These are phyloP conservation scores for Termitomyces sp. DNA, from an alignment of 768 basidiomycete genomes.

Conservation along the genomic window DNA sequence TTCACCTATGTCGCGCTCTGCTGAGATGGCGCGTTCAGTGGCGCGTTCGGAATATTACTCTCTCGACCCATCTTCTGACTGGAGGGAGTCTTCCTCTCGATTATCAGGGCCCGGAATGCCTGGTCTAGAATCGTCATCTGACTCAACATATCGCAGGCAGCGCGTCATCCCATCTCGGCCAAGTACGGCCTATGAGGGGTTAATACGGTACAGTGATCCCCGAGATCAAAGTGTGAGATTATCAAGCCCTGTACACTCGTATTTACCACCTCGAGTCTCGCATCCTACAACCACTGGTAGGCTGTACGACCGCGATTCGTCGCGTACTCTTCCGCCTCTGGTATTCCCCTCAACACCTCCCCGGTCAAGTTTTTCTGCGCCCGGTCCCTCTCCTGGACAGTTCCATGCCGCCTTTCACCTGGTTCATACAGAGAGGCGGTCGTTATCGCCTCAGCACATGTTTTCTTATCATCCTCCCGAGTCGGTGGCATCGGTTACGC, in stretches of 20 bases:
- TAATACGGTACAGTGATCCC: background rate
- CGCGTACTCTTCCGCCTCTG: constrained; percentile 33
- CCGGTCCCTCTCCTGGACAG: background rate
- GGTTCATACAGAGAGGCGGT: constrained; percentile 20
- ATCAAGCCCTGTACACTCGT: constrained; percentile 20
- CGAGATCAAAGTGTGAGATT: constrained; percentile 9
- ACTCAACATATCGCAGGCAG: constrained; percentile 1
- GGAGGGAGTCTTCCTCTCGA: constrained; percentile 33
- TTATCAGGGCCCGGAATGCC: constrained; percentile 58
- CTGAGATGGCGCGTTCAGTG: background rate
- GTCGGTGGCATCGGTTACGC: constrained; percentile 21
- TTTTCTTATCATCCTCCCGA: constrained; percentile 34
- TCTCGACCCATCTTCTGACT: constrained; percentile 24
- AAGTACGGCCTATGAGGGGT: constrained; percentile 3
- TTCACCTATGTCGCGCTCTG: background rate
- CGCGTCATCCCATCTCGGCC: constrained; percentile 4
- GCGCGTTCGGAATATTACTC: constrained; percentile 21
- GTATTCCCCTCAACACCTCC: constrained; percentile 17
- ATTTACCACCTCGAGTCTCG: constrained; percentile 13
- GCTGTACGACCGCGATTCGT: constrained; percentile 22
- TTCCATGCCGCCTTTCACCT: constrained; percentile 6
- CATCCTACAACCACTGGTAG: constrained; percentile 21
- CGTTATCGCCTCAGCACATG: constrained; percentile 29
- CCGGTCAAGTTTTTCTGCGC: constrained; percentile 7
- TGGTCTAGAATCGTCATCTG: constrained; percentile 24